Conservation (phyloP, 352 stramenopile genomes). For the Salisapilia sapeloensis region DNA sequence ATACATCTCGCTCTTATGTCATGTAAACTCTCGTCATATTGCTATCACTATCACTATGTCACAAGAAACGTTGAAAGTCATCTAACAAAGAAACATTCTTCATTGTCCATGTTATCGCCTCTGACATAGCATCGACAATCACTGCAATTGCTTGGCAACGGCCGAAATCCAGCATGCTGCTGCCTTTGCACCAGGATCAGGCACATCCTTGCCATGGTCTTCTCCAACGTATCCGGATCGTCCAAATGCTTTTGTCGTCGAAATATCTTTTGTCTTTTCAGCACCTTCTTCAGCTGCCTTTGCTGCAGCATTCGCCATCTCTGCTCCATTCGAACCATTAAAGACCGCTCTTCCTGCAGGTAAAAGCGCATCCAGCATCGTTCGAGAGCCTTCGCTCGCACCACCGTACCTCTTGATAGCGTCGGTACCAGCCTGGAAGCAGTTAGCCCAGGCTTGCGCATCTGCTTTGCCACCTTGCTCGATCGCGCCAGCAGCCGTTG, state of each 20-base stretch:
- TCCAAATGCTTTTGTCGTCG: constrained; percentile 48
- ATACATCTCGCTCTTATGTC: too few species aligned
- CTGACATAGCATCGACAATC: too few species aligned
- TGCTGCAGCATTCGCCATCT: constrained; percentile 29
- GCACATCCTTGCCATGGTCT: constrained; percentile 70
- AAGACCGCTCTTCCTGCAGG: constrained; percentile 55
- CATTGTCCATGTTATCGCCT: constrained; percentile 2
- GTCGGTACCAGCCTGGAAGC: constrained; percentile 61
- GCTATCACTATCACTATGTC: too few species aligned
- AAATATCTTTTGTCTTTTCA: constrained; percentile 83
- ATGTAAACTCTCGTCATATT: too few species aligned
- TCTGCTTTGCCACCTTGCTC: constrained; percentile 15
- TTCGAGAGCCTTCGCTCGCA: constrained; percentile 86
- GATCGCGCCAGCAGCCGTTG: constrained; percentile 30
- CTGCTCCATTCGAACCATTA: constrained; percentile 8
- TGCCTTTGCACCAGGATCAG: constrained; percentile 90
- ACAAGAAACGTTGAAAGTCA: too few species aligned
- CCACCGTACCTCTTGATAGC: constrained; percentile 86
- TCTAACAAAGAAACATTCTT: too few species aligned
- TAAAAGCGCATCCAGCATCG: constrained; percentile 93
- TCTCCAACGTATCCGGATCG: constrained; percentile 81
- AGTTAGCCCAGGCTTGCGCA: constrained; percentile 20
- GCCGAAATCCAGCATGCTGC: constrained; percentile 82
- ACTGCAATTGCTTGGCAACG: constrained; percentile 23
- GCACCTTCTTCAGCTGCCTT: constrained; percentile 71